These are phyloP conservation scores for Populus hybrid DNA, from an alignment of 441 rosid species.

Conservation along the genomic window DNA sequence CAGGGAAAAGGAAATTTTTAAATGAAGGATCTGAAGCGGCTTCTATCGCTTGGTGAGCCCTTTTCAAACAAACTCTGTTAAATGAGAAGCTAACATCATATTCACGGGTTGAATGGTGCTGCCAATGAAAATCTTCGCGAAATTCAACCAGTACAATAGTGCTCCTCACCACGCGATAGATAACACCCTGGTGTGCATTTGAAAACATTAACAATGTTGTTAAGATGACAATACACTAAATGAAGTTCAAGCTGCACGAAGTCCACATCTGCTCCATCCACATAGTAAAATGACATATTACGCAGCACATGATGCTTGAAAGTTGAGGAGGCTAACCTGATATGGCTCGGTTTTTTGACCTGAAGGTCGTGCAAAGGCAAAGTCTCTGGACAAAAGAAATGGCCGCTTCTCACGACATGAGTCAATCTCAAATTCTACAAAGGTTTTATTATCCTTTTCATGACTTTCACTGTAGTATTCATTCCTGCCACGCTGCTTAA, in stretches of 20 bases:
- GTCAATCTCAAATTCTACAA: constrained; percentile 30
- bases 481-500: neutral
- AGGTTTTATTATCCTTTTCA: constrained; percentile 8
- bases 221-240: neutral
- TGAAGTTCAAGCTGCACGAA: neutral
- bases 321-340: constrained; percentile 26
- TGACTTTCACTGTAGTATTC: neutral
- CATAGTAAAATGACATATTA: neutral
- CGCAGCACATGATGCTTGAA: neutral
- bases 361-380: constrained; percentile 34
- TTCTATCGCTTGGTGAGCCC: no score
- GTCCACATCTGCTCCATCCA: neutral
- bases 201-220: neutral
- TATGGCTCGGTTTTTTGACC: constrained; percentile 19
- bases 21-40: no score
- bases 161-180: constrained; percentile 28
- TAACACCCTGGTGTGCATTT: constrained; percentile 34
- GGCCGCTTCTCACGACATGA: constrained; percentile 22
- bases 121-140: constrained; percentile 32
- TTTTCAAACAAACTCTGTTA: no score
- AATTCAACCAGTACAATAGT: constrained; percentile 35
- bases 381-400: constrained; percentile 44
- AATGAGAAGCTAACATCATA: constrained; percentile 42
- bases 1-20: no score
- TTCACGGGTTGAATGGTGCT: constrained; percentile 22